Conservation (phyloP, 2,329 filamentous ascomycete species). For the Aspergillus viridinutans region DNA sequence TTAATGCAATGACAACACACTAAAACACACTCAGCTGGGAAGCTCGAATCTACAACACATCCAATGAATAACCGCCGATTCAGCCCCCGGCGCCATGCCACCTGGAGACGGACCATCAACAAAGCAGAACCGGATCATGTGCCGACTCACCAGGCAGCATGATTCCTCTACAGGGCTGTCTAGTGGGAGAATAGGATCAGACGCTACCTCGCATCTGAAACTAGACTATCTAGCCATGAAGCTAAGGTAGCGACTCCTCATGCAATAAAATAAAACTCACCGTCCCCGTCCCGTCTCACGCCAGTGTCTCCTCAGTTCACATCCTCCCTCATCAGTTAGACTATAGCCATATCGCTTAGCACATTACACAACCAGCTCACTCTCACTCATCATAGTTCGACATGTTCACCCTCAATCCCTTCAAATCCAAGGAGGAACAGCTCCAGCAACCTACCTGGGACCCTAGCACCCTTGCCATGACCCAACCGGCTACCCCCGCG, state of each 20-base stretch:
- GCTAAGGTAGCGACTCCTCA: neutral
- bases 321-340: neutral
- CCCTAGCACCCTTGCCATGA: constrained; percentile 29
- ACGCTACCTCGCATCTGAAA: too few species aligned
- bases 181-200: too few species aligned
- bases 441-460: constrained; percentile 23
- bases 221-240: too few species aligned
- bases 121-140: neutral
- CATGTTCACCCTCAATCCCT: constrained; percentile 32
- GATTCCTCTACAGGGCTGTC: neutral
- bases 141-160: neutral
- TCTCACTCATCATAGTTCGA: neutral
- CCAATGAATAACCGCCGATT: too few species aligned
- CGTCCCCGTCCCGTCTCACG: neutral
- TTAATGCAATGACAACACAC: neutral
- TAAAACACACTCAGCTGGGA: neutral
- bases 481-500: constrained; percentile 29
- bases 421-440: constrained; percentile 25
- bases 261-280: neutral
- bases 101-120: neutral
- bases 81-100: too few species aligned
- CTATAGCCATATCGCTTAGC: too few species aligned
- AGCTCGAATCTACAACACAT: neutral
- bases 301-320: neutral
- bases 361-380: neutral